Evolutionary conservation across 1,139 yeast species (phyloP), one percentile per base, ranked within the genome.

Genomic region (Scheffersomyces segobiensis): DNA sequence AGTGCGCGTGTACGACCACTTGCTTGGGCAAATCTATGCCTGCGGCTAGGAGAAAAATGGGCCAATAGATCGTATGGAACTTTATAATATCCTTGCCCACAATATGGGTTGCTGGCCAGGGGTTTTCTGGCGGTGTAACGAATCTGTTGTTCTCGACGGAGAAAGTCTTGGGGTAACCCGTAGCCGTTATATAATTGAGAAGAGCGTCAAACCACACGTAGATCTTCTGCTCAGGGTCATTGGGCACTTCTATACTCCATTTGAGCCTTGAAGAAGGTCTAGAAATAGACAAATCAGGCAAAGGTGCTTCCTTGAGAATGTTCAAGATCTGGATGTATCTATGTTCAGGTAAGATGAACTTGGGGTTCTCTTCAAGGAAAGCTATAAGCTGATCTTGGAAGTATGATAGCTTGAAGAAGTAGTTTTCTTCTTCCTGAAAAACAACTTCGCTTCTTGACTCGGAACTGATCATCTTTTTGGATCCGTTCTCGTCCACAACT

Each of bases 181-280:
- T 79, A 0, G 92, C 85, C 0, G 98, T 91, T 10, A 93, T 59
- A 70, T 95, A 95, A 69, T 93, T 95, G 53, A 91, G 81, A 56
- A 95, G 80, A 0, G 99, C 99, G 74, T 95, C 99, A 61, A 95
- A 89, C 99, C 99, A 95, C 10, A 95, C 99, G 67, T 95, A 95
- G 59, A 95, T 88, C 56, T 84, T 88, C 68, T 95, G 98, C 0
- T 86, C 66, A 0, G 82, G 77, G 66, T 95, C 98, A 47, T 80
- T 79, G 0, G 99, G 99, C 0, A 95, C 98, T 1, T 85, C 85
- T 39, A 95, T 89, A 0, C 98, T 98, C 99, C 99, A 95, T 46
- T 81, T 76, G 54, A 93, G 80, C 57, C 99, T 78, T 17, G 87
- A 75, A 0, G 87, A 71, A 0, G 98, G 98, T 62, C 99, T 79